Evolutionary conservation across 257 asterid species (phyloP), one percentile per base, ranked within the genome.

Genomic region (Solanum okadae): DNA sequence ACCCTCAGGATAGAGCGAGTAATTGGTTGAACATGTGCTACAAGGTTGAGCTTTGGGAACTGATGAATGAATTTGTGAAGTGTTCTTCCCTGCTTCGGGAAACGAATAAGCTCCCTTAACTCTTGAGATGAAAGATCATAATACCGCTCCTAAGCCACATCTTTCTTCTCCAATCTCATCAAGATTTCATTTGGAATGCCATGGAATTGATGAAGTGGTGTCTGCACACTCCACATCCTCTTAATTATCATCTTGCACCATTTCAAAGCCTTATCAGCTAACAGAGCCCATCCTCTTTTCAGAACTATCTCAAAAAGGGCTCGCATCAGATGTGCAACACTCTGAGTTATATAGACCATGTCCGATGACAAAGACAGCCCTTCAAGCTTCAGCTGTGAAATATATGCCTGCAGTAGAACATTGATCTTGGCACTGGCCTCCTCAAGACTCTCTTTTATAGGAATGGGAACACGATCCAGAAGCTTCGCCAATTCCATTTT

Each of bases 141-240:
- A 87, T 91, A 91, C 76, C 91, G 76, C 8, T 91, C 93, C 92
- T 89, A 90, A 72, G 91, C 88, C 88, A 91, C 14, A 88, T 91
- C 90, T 86, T 90, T 90, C 88, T 86, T 91, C 88, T 91, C 91
- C 90, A 91, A 38, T 85, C 83, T 90, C 86, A 70, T 89, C 83
- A 90, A 86, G 75, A 91, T 88, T 73, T 91, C 90, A 89, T 88
- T 91, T 46, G 90, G 92, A 44, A 91, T 90, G 71, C 93, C 93
- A 86, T 90, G 91, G 86, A 91, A 90, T 52, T 91, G 93, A 25
- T 90, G 90, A 40, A 91, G 93, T 37, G 93, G 92, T 23, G 93
- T 91, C 88, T 87, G 93, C 61, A 91, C 93, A 89, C 92, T 87
- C 92, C 93, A 91, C 88, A 90, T 91, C 86, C 90, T 88, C 89